phyloP scores from a whole-genome alignment of 345 rosid genomes.

The Hypericum perforatum region DNA sequence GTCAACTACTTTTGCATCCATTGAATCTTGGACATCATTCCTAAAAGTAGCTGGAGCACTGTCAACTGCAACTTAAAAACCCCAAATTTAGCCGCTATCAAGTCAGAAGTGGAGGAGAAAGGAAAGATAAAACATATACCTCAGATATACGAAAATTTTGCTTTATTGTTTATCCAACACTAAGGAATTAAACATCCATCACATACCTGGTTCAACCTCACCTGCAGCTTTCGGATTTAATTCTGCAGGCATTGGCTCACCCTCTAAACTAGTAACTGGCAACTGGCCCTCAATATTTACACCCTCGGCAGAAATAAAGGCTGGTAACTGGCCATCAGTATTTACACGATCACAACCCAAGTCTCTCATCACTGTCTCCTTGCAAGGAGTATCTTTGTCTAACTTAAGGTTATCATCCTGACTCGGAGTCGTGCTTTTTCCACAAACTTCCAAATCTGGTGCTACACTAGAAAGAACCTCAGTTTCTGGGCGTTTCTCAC shows the following conservation, averaged over 20 bases:
- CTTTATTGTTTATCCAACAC: constrained; percentile 5
- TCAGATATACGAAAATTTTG: not conserved
- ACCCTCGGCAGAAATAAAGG: constrained; percentile 15
- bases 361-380: constrained; percentile 21
- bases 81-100: no score
- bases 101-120: no score
- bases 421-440: constrained; percentile 11
- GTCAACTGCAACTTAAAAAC: no score
- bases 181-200: constrained; percentile 8
- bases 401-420: constrained; percentile 19
- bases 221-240: constrained; percentile 24
- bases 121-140: no score
- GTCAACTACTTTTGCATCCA: constrained; percentile 23
- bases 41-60: no score
- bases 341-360: constrained; percentile 21
- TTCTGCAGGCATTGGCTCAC: constrained; percentile 24
- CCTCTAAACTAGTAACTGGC: constrained; percentile 14
- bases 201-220: constrained; percentile 34
- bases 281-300: constrained; percentile 15
- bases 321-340: constrained; percentile 13
- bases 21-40: constrained; percentile 7
- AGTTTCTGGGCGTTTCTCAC: constrained; percentile 13
- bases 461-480: constrained; percentile 11
- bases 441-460: constrained; percentile 16
- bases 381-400: constrained; percentile 11